phyloP scores from a whole-genome alignment of 148 eudicot species.

The Rhododendron ovatum region DNA sequence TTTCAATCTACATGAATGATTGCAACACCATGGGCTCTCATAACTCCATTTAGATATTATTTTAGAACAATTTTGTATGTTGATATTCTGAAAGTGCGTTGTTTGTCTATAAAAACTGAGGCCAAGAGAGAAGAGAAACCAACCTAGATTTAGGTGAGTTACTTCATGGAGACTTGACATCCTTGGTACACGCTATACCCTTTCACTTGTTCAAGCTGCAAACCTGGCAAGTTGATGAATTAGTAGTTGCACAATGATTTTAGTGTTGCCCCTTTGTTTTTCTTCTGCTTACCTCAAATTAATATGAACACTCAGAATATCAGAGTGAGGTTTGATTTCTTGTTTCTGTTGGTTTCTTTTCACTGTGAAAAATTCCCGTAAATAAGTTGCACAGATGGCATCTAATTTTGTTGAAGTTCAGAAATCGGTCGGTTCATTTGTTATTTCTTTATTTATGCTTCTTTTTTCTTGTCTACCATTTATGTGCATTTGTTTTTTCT shows the following conservation, averaged over 20 bases:
- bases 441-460: neutral
- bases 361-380: neutral
- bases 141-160: neutral
- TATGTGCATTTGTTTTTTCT: neutral
- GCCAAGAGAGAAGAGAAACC: neutral
- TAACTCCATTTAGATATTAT: neutral
- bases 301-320: neutral
- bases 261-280: neutral
- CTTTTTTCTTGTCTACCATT: neutral
- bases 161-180: neutral
- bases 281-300: neutral
- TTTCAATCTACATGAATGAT: neutral
- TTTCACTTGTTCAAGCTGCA: neutral
- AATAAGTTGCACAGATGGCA: neutral
- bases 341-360: neutral
- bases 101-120: neutral
- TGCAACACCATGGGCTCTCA: neutral
- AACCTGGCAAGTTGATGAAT: neutral
- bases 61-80: neutral
- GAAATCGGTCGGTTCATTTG: neutral
- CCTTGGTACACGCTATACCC: neutral
- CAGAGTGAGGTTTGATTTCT: neutral
- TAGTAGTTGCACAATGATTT: neutral
- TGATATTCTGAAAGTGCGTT: neutral
- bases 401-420: neutral